Conservation (phyloP, 805 yeast genomes). For the Schwanniomyces occidentalis region DNA sequence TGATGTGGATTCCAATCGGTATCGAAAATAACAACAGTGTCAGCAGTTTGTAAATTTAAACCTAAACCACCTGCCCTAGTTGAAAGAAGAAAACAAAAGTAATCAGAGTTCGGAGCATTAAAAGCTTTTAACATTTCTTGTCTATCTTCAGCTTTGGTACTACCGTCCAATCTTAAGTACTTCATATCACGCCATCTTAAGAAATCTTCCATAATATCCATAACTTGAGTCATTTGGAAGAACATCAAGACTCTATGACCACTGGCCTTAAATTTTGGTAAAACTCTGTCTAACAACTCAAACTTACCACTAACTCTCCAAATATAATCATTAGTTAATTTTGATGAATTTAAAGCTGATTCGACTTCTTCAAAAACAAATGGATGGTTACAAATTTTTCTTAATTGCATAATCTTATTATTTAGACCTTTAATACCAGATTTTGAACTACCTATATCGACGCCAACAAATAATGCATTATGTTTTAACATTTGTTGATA, state of each 20-base stretch:
- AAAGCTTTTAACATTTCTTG: constrained; percentile 69
- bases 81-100: constrained; percentile 74
- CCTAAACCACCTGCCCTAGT: constrained; percentile 93
- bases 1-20: constrained; percentile 93
- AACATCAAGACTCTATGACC: constrained; percentile 81
- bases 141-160: constrained; percentile 83
- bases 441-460: constrained; percentile 57
- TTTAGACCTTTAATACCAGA: constrained; percentile 75
- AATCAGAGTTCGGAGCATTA: constrained; percentile 74
- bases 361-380: constrained; percentile 85
- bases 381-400: constrained; percentile 86
- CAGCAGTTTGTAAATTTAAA: constrained; percentile 82
- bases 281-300: constrained; percentile 70
- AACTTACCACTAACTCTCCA: constrained; percentile 83
- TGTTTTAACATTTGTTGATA: constrained; percentile 79
- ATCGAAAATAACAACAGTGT: constrained; percentile 82
- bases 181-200: constrained; percentile 64
- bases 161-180: constrained; percentile 78
- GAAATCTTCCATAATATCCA: constrained; percentile 89
- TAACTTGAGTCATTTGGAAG: constrained; percentile 87
- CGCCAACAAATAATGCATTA: constrained; percentile 68
- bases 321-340: constrained; percentile 61
- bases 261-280: constrained; percentile 71
- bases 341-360: constrained; percentile 61
- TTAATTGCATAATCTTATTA: constrained; percentile 80